Base-by-base conservation (phyloP, 225 moss, liverwort and hornwort genomes). In the Pleurozium schreberi region DNA sequence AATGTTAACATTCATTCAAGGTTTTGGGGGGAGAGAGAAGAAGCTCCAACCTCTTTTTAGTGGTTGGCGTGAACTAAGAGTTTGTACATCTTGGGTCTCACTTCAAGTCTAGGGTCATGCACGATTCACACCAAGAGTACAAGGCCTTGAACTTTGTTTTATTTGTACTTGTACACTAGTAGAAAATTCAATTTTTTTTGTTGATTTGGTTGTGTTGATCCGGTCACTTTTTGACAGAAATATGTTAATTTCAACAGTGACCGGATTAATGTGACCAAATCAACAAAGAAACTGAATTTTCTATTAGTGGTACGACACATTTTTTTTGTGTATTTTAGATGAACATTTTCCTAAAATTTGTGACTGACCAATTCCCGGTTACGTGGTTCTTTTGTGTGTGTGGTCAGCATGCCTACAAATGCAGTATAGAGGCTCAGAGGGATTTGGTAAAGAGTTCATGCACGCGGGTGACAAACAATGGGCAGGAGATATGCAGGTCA, bases 401-500 rank as follows among this genome's bases (percentile, higher is more conserved):
- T 49, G 81, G 11, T 33, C 43, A 92, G 91, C 91, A 58, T 92
- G 87, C 82, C 64, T 92, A 34, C 92, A 92, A 87, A 19, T 92
- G 63, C 43, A 91, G 65, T 92, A 89, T 9, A 85, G 89, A 91
- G 92, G 90, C 40, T 92, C 91, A 7, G 94, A 94, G 26, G 97
- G 97, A 30, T 97, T 97, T 86, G 97, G 97, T 4, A 95, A 96
- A 84, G 87, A 65, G 23, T 98, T 96, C 77, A 60, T 98, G 43
- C 97, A 96, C 85, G 93, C 94, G 14, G 96, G 96, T 68, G 97
- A 96, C 90, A 97, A 97, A 89, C 95, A 97, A 84, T 96, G 96
- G 96, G 96, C 89, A 65, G 93, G 79, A 74, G 86, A 88, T 34
- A 97, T 97, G 96, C 96, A 97, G 96, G 97, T 95, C 80, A 49